These are phyloP conservation scores for Lenwebbia sp. DNA, from an alignment of 345 rosid species.

Conservation along the genomic window DNA sequence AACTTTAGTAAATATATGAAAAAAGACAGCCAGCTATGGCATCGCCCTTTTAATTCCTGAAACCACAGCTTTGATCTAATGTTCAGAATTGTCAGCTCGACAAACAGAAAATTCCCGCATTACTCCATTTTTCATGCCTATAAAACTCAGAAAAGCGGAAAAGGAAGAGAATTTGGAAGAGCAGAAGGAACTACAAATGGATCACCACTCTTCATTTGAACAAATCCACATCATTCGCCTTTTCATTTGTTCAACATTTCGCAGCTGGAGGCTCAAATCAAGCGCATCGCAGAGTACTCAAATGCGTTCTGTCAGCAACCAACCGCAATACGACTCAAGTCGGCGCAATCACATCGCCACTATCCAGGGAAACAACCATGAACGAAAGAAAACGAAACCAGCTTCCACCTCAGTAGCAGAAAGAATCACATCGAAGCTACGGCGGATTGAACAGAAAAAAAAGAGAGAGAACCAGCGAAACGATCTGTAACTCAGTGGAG, in stretches of 20 bases:
- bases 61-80: neutral
- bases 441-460: neutral
- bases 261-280: neutral
- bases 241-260: neutral
- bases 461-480: neutral
- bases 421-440: neutral
- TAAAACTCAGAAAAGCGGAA: neutral
- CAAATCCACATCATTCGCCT: neutral
- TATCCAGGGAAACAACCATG: neutral
- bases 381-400: neutral
- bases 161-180: neutral
- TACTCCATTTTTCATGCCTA: neutral
- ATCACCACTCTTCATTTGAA: neutral
- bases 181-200: neutral
- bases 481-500: neutral
- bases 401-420: neutral
- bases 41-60: neutral
- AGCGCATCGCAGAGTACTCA: neutral
- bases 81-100: neutral
- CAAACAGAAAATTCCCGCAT: neutral
- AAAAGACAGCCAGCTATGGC: too few relatives aligned
- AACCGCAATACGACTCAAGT: neutral
- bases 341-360: neutral
- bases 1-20: neutral
- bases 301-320: neutral